These are phyloP conservation scores for Syncephalastrum sp. DNA, from an alignment of 371 early-diverging fungal genomes.

Conservation along the genomic window DNA sequence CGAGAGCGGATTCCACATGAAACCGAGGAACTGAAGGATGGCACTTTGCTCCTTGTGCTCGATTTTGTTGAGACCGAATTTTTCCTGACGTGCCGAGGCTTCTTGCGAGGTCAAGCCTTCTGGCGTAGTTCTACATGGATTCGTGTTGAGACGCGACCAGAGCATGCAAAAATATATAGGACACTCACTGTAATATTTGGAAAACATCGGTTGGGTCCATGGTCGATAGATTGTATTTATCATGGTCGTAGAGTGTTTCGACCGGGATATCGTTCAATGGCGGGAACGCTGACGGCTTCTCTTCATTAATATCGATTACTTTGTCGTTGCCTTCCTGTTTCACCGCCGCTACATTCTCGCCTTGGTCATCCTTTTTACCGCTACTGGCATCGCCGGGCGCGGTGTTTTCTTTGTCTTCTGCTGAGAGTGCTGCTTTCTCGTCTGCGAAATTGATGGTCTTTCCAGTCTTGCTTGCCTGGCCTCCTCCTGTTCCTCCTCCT, in stretches of 20 bases:
- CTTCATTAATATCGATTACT: too few species aligned
- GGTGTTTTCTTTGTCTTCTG: too few species aligned
- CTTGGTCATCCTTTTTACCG: too few species aligned
- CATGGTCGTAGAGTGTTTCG: constrained; percentile 70
- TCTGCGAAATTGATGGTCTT: too few species aligned
- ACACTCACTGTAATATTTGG: constrained; percentile 54
- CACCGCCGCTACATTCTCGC: too few species aligned
- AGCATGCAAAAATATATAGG: constrained; percentile 1
- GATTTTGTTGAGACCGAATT: constrained; percentile 70
- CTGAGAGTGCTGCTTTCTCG: too few species aligned
- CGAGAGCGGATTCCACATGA: constrained; percentile 81
- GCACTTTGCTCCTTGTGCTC: constrained; percentile 78
- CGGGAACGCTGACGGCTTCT: constrained; percentile 3
- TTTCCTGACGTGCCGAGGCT: constrained; percentile 58
- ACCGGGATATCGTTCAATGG: constrained; percentile 30
- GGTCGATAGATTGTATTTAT: constrained; percentile 69
- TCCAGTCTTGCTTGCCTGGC: too few species aligned
- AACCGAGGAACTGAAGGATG: constrained; percentile 80
- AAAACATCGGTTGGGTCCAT: constrained; percentile 65
- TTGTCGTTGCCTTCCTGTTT: too few species aligned
- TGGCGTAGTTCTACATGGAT: constrained; percentile 40
- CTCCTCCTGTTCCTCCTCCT: too few species aligned
- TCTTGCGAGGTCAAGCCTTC: constrained; percentile 64
- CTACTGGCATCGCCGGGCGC: too few species aligned
- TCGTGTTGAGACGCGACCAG: neutral